Evolutionary conservation across 345 rosid species (phyloP).

Genomic region (Populus nigra): DNA sequence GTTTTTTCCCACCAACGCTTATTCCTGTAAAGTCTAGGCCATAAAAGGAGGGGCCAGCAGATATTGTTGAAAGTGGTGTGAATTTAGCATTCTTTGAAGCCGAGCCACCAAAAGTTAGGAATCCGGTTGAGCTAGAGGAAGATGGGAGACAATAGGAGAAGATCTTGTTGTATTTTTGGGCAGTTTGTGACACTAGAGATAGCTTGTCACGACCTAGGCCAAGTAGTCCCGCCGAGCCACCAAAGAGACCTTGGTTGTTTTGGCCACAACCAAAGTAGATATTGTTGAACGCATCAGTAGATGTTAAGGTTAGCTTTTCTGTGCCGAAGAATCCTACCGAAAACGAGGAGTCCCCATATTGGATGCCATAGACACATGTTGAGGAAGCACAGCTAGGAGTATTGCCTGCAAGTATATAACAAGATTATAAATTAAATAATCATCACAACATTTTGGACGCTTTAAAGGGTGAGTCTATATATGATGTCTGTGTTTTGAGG

Average conservation of each 20-base stretch:
- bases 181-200: constrained; percentile 68
- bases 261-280: constrained; percentile 81
- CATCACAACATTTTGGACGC: too few relatives aligned
- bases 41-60: constrained; percentile 49
- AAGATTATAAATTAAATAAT: too few relatives aligned
- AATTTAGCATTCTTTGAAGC: constrained; percentile 40
- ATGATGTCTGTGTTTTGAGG: too few relatives aligned
- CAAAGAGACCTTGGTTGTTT: constrained; percentile 72
- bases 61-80: constrained; percentile 51
- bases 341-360: constrained; percentile 75
- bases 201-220: constrained; percentile 78
- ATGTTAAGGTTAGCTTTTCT: constrained; percentile 57
- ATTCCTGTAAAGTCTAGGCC: constrained; percentile 60
- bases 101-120: constrained; percentile 52
- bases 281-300: constrained; percentile 39
- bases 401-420: constrained; percentile 35
- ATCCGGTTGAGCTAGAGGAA: constrained; percentile 58
- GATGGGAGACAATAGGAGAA: constrained; percentile 93
- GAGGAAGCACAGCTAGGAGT: constrained; percentile 46
- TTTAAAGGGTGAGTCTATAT: too few relatives aligned
- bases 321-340: constrained; percentile 60
- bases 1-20: constrained; percentile 48
- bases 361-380: constrained; percentile 67
- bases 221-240: constrained; percentile 65
- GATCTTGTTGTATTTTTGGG: constrained; percentile 48